Conservation (phyloP, 1,139 yeast genomes). For the Wickerhamomyces sp. region DNA sequence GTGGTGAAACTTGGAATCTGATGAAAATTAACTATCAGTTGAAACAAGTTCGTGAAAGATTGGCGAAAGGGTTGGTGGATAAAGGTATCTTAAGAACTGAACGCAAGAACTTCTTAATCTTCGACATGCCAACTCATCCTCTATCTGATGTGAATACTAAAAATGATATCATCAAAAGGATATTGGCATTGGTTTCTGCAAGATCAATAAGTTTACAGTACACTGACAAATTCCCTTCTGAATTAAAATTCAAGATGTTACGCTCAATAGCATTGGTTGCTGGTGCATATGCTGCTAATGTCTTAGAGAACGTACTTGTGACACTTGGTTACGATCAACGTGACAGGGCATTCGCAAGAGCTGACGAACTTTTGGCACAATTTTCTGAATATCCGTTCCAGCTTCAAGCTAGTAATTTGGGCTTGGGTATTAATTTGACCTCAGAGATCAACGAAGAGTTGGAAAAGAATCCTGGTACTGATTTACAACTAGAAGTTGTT, state of each 20-base stretch:
- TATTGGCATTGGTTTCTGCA: constrained; percentile 62
- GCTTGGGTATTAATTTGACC: constrained; percentile 73
- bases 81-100: constrained; percentile 97
- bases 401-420: constrained; percentile 52
- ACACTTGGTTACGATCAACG: constrained; percentile 81
- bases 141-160: constrained; percentile 84
- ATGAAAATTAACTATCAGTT: constrained; percentile 92
- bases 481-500: constrained; percentile 76
- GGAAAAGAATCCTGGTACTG: constrained; percentile 48
- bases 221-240: constrained; percentile 61
- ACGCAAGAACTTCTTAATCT: constrained; percentile 85
- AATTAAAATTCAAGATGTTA: constrained; percentile 63
- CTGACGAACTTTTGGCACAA: constrained; percentile 82
- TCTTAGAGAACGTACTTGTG: constrained; percentile 82
- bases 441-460: constrained; percentile 66
- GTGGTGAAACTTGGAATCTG: constrained; percentile 97
- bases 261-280: constrained; percentile 81
- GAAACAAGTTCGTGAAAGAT: constrained; percentile 93
- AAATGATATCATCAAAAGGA: constrained; percentile 67
- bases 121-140: constrained; percentile 99
- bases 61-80: constrained; percentile 95
- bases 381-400: constrained; percentile 86
- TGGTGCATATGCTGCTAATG: constrained; percentile 94
- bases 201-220: constrained; percentile 51
- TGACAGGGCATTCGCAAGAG: constrained; percentile 89